Base-by-base conservation (phyloP, 306 rosid genomes). In the Sesbania bispinosa region DNA sequence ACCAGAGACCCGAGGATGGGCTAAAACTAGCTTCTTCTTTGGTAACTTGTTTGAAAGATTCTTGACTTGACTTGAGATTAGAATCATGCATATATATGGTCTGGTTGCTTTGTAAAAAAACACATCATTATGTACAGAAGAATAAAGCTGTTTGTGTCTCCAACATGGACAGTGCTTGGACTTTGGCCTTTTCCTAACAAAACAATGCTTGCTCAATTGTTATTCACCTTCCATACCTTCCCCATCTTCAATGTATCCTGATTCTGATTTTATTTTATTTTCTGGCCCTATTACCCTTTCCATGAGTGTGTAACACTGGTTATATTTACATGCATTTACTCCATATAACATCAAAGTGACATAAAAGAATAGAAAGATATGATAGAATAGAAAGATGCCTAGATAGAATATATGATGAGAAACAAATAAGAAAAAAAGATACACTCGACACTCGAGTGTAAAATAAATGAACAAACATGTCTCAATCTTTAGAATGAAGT, bases 21-120 rank as follows among this genome's bases (percentile, higher is more conserved):
- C 85, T 19, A 92, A 92, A 74, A 86, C 88, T 4, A 85, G 88
- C 68, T 89, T 92, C 92, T 92, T 86, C 87, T 86, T 89, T 57
- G 90, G 94, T 2, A 85, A 84, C 86, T 81, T 85, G 85, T 67
- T 89, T 16, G 92, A 92, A 76, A 86, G 78, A 69, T 84, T 89
- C 80, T 78, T 89, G 81, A 79, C 77, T 69, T 88, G 19, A 15
- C 16, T 26, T 23, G 14, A 41, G 24, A 9, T 14, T 19, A 69
- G 42, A 33, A 36, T 29, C 14, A 32, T 78, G 72, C 73, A 46
- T 62, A 4, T 20, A 8, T 10, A 10, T 30, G 14, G 4, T 23
- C n/a, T 52, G 68, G 29, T 64, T 68, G 32, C 50, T 46, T 63
- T 70, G 42, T 60, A 24, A 24, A 36, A 71, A 69, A 58, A 39